phyloP scores from a whole-genome alignment of 164 flowering plant species.

The Protea cynaroides region DNA sequence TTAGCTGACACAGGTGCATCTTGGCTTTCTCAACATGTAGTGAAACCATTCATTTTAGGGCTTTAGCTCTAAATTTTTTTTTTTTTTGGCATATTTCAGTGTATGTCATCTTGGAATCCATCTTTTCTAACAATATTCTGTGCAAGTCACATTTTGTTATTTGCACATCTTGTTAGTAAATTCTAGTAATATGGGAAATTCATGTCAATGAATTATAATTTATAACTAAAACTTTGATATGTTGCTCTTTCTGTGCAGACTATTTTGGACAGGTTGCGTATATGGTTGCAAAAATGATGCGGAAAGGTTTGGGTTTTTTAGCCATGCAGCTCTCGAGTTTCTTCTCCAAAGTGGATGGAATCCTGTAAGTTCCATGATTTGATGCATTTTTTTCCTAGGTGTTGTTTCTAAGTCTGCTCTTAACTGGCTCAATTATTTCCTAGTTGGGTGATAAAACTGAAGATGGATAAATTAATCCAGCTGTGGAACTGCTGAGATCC shows the following conservation, averaged over 20 bases:
- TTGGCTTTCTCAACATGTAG: too few relatives aligned
- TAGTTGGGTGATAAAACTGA: neutral
- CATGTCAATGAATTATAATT: too few relatives aligned
- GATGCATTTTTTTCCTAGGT: neutral
- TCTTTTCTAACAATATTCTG: too few relatives aligned
- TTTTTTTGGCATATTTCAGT: too few relatives aligned
- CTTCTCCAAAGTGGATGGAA: constrained; percentile 77
- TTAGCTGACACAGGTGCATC: too few relatives aligned
- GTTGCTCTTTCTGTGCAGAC: constrained; percentile 33
- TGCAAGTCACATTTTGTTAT: too few relatives aligned
- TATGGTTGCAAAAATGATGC: constrained; percentile 87
- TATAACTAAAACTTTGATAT: neutral
- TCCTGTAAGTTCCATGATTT: constrained; percentile 59
- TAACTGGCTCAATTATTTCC: neutral
- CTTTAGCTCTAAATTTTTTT: too few relatives aligned
- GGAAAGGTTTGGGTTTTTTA: constrained; percentile 88
- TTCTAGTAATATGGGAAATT: too few relatives aligned
- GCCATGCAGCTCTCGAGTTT: constrained; percentile 93
- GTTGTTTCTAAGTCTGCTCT: neutral
- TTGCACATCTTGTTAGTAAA: too few relatives aligned
- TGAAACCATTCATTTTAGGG: too few relatives aligned
- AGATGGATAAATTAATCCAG: neutral
- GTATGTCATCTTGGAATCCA: too few relatives aligned
- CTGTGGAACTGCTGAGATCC: too few relatives aligned
- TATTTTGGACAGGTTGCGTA: constrained; percentile 66